Percentiles rank a stretch among this genome's conserved stretches.
Evolutionary conservation across 2,329 filamentous ascomycete species (phyloP).

Genomic region (Ceratocystis papillata): DNA sequence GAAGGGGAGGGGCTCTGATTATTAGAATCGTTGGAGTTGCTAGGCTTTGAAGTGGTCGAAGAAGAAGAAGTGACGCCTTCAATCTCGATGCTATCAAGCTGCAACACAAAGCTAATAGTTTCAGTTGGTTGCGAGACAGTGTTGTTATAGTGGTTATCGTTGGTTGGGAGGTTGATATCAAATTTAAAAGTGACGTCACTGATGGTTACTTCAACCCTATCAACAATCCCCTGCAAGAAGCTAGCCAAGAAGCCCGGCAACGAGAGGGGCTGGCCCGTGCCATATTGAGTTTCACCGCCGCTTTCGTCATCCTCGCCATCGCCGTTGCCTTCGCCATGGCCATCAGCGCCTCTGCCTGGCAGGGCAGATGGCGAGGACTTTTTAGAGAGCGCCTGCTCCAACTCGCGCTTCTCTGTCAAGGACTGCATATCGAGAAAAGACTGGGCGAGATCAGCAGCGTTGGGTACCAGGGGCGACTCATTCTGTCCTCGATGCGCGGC

Average conservation of each 20-base stretch:
- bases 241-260: constrained; percentile 59
- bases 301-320: constrained; percentile 44
- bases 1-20: not conserved
- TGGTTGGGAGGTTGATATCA: constrained; percentile 41
- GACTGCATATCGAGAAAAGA: constrained; percentile 69
- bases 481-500: constrained; percentile 22
- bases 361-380: constrained; percentile 32
- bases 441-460: constrained; percentile 60
- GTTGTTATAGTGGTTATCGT: constrained; percentile 24
- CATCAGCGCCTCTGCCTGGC: constrained; percentile 50
- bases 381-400: constrained; percentile 56
- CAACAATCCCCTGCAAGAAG: constrained; percentile 62
- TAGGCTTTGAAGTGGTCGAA: not conserved
- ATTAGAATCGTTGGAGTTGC: not conserved
- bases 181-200: constrained; percentile 55
- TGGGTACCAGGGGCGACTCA: constrained; percentile 43
- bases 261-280: constrained; percentile 60
- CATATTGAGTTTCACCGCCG: constrained; percentile 45
- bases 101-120: constrained; percentile 52
- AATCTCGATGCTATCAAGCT: constrained; percentile 53
- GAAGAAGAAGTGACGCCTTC: constrained; percentile 47
- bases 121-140: not conserved
- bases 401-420: constrained; percentile 50
- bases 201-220: constrained; percentile 58
- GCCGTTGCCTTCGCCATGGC: constrained; percentile 51